Conservation (phyloP, 495 filamentous ascomycete genomes). For the Aspergillus hancockii region DNA sequence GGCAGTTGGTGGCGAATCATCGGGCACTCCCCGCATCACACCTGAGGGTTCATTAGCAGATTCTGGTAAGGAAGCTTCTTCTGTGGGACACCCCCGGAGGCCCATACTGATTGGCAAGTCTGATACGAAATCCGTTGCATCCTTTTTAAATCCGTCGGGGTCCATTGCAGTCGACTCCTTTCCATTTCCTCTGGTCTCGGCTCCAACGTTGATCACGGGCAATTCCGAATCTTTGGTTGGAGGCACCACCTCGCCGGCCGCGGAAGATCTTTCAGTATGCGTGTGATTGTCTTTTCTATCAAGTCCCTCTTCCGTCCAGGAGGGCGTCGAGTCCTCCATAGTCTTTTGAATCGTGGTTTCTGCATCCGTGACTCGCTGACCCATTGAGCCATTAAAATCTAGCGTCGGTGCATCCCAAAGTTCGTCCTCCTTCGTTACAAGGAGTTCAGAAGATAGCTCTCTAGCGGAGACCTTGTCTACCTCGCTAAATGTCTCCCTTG, state of each 20-base stretch:
- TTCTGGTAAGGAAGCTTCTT: not conserved
- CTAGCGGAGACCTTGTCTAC: not conserved
- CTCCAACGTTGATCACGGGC: not conserved
- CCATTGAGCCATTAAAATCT: not conserved
- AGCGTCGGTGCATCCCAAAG: not conserved
- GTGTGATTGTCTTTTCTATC: not conserved
- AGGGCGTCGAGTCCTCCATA: not conserved
- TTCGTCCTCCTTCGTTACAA: conserved; percentile 2
- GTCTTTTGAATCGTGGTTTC: not conserved
- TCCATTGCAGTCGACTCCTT: not conserved
- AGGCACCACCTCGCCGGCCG: not conserved
- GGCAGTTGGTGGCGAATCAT: conserved; percentile 9
- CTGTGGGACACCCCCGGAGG: not conserved
- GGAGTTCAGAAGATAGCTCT: conserved; percentile 3
- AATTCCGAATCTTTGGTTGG: not conserved
- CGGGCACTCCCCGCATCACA: not conserved
- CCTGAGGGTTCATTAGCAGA: not conserved
- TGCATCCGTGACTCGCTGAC: not conserved
- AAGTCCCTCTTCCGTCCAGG: not conserved
- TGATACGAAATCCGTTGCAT: not conserved
- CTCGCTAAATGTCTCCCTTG: not conserved
- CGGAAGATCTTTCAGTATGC: not conserved
- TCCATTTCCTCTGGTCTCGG: not conserved
- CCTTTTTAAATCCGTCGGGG: not conserved
- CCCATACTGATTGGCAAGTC: not conserved